Conservation (phyloP, 2,329 filamentous ascomycete species). For the Cladosporium velox region DNA sequence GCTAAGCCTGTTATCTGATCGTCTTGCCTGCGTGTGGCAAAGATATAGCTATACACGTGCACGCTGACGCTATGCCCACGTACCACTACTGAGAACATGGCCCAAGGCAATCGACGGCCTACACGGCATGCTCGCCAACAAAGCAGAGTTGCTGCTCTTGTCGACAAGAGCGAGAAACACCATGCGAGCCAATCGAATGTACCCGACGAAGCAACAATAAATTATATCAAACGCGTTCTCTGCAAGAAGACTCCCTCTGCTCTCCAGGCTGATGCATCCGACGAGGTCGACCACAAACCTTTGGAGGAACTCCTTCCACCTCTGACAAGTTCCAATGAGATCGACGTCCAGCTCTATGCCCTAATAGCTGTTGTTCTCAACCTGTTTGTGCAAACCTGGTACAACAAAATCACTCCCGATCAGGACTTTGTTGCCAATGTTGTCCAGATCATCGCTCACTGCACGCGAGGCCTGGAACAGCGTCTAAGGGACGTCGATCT, state of each 20-base stretch:
- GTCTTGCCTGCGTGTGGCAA: background rate
- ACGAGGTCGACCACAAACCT: slow-evolving; percentile 51
- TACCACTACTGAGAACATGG: slow-evolving; percentile 23
- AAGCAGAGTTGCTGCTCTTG: slow-evolving; percentile 11
- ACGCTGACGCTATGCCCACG: background rate
- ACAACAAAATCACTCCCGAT: slow-evolving; percentile 87
- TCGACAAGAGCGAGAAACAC: background rate
- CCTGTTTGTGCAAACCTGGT: slow-evolving; percentile 92
- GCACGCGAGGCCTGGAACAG: slow-evolving; percentile 83
- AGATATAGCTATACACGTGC: background rate
- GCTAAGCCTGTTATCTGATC: background rate
- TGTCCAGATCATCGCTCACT: slow-evolving; percentile 88
- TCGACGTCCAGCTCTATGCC: slow-evolving; percentile 91
- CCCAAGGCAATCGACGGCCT: slow-evolving; percentile 27
- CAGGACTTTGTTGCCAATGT: slow-evolving; percentile 85
- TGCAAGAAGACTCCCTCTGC: slow-evolving; percentile 61
- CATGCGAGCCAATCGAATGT: background rate
- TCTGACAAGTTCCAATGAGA: slow-evolving; percentile 88
- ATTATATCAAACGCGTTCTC: slow-evolving; percentile 79
- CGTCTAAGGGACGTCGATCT: slow-evolving; percentile 79
- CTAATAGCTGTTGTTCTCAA: slow-evolving; percentile 85
- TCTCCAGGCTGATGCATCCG: slow-evolving; percentile 13
- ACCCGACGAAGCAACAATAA: slow-evolving; percentile 73
- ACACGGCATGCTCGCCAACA: slow-evolving; percentile 19
- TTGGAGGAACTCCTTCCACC: slow-evolving; percentile 85